phyloP scores from a whole-genome alignment of 2,329 filamentous ascomycete species.

The Penicillium hordei region DNA sequence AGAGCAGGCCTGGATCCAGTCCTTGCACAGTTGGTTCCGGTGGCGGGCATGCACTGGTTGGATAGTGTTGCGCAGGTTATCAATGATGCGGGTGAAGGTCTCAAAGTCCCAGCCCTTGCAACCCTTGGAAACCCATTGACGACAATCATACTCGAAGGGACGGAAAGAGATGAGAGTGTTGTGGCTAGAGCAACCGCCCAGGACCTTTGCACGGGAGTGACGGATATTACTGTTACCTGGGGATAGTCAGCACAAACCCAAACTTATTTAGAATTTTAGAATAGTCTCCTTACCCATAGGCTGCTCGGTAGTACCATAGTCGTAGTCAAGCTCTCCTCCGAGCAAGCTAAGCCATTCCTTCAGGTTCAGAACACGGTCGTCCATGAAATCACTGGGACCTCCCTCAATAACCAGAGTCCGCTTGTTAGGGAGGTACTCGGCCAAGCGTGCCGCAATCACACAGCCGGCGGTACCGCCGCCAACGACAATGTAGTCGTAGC shows the following conservation, averaged over 20 bases:
- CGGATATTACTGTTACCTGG: constrained; percentile 85
- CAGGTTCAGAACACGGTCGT: constrained; percentile 80
- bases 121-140: constrained; percentile 78
- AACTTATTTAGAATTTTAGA: neutral
- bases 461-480: constrained; percentile 85
- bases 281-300: constrained; percentile 61
- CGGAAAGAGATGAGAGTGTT: constrained; percentile 93
- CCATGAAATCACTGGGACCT: constrained; percentile 84
- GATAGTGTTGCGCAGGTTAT: constrained; percentile 85
- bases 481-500: constrained; percentile 82
- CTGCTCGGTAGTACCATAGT: constrained; percentile 86
- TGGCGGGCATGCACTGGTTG: constrained; percentile 84
- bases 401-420: constrained; percentile 81
- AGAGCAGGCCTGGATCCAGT: constrained; percentile 82
- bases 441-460: constrained; percentile 75
- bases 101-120: constrained; percentile 85
- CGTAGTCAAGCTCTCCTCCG: constrained; percentile 85
- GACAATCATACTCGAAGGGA: constrained; percentile 83
- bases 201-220: constrained; percentile 87
- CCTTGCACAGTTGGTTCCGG: constrained; percentile 85
- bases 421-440: constrained; percentile 80
- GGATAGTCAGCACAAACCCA: constrained; percentile 6
- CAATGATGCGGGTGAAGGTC: constrained; percentile 75
- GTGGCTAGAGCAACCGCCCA: constrained; percentile 89
- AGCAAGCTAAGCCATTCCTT: constrained; percentile 84